Evolutionary conservation across 1,139 yeast genomes (phyloP).

Genomic region (Kodamaea sp.): DNA sequence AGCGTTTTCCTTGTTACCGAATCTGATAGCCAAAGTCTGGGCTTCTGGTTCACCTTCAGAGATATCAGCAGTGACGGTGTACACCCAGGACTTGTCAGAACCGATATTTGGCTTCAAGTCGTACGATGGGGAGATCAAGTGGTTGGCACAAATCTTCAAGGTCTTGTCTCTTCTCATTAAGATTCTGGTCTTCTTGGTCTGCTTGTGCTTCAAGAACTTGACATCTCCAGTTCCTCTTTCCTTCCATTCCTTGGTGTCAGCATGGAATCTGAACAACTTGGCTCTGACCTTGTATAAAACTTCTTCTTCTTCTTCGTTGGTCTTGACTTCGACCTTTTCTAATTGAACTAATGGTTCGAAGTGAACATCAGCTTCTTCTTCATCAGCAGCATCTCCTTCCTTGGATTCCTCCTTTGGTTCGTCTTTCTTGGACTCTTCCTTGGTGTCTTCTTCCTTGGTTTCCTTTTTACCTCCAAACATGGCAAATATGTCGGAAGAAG

Average conservation of each 20-base stretch:
- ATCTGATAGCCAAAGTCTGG: conserved; percentile 93
- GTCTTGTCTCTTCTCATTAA: conserved; percentile 99
- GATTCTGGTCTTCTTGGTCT: conserved; percentile 76
- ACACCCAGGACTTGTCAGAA: conserved; percentile 98
- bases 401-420: conserved; percentile 34
- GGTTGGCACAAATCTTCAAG: conserved; percentile 96
- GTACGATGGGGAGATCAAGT: conserved; percentile 83
- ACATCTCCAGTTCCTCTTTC: conserved; percentile 99
- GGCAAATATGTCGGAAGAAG: conserved; percentile 79
- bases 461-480: conserved; percentile 88
- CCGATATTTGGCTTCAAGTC: conserved; percentile 91
- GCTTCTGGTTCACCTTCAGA: conserved; percentile 97
- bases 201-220: conserved; percentile 88
- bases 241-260: conserved; percentile 91
- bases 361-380: conserved; percentile 92
- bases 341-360: conserved; percentile 95
- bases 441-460: conserved; percentile 47
- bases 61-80: conserved; percentile 89
- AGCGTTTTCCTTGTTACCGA: conserved; percentile 96
- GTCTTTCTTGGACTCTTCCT: conserved; percentile 37
- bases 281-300: conserved; percentile 88
- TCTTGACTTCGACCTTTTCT: conserved; percentile 94
- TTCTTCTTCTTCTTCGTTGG: conserved; percentile 95
- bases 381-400: conserved; percentile 62
- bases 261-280: conserved; percentile 87